phyloP scores from a whole-genome alignment of 192 early-diverging fungal genomes.

The Coemansia pectinata region DNA sequence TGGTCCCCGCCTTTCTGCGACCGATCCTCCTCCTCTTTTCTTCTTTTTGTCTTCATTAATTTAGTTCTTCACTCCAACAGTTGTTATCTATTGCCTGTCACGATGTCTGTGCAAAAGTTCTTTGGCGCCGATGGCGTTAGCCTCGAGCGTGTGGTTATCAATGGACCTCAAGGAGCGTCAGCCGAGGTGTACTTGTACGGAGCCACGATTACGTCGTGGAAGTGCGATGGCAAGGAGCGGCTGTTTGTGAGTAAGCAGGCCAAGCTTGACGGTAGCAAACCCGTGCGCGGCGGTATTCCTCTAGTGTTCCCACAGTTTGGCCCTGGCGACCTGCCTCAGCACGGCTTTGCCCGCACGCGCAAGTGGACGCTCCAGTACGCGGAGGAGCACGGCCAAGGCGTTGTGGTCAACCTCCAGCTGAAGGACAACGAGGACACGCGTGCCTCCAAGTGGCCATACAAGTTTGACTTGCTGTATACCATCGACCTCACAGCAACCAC shows the following conservation, averaged over 20 bases:
- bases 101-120: slow-evolving; percentile 37
- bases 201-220: slow-evolving; percentile 93
- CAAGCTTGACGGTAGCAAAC: slow-evolving; percentile 84
- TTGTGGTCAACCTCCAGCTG: slow-evolving; percentile 45
- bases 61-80: background rate
- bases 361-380: slow-evolving; percentile 35
- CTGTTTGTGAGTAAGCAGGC: slow-evolving; percentile 86
- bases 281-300: slow-evolving; percentile 83
- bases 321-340: slow-evolving; percentile 54
- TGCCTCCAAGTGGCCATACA: slow-evolving; percentile 56
- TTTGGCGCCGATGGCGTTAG: slow-evolving; percentile 26
- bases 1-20: background rate
- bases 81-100: background rate
- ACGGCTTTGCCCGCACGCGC: slow-evolving; percentile 58
- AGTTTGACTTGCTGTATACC: slow-evolving; percentile 77
- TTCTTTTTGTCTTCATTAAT: background rate
- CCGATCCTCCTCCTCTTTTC: background rate
- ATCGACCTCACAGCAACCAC: slow-evolving; percentile 74
- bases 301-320: slow-evolving; percentile 61
- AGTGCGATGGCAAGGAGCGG: slow-evolving; percentile 67
- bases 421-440: slow-evolving; percentile 38
- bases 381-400: slow-evolving; percentile 34
- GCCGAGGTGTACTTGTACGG: slow-evolving; percentile 61
- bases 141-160: slow-evolving; percentile 44
- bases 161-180: slow-evolving; percentile 21